phyloP scores from a whole-genome alignment of 2,329 filamentous ascomycete genomes.

The Penicillium thymicola region DNA sequence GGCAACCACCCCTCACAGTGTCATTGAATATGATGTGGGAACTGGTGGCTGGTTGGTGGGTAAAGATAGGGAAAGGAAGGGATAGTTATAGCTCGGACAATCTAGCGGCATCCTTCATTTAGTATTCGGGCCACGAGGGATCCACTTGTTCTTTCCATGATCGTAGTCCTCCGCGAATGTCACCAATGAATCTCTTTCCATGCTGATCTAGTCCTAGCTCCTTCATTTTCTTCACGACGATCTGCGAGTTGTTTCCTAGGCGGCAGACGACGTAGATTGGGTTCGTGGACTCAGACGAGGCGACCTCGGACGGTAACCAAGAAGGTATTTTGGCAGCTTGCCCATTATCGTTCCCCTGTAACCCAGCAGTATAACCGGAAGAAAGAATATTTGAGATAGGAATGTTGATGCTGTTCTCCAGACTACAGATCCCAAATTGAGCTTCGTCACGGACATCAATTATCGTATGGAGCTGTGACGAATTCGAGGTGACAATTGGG shows the following conservation, averaged over 20 bases:
- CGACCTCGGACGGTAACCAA: slow-evolving; percentile 30
- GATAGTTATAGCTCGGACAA: neutral
- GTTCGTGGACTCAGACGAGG: slow-evolving; percentile 19
- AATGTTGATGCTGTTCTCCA: slow-evolving; percentile 68
- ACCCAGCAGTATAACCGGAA: slow-evolving; percentile 6
- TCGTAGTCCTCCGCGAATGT: slow-evolving; percentile 43
- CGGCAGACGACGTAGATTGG: slow-evolving; percentile 48
- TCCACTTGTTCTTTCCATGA: slow-evolving; percentile 46
- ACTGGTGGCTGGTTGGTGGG: neutral
- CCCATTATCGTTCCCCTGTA: neutral
- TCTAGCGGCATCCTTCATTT: neutral
- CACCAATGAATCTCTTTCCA: slow-evolving; percentile 36
- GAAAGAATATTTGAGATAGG: slow-evolving; percentile 44
- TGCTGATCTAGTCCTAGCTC: slow-evolving; percentile 35
- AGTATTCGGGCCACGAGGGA: slow-evolving; percentile 42
- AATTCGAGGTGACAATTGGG: neutral
- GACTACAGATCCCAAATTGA: slow-evolving; percentile 75
- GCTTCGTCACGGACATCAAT: slow-evolving; percentile 82
- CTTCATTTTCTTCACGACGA: slow-evolving; percentile 43
- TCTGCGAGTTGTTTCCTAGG: slow-evolving; percentile 50
- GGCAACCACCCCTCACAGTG: too few relatives aligned
- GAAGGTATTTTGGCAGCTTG: slow-evolving; percentile 16
- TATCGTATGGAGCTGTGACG: slow-evolving; percentile 52
- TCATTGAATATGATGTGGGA: neutral
- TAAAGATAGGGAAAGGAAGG: neutral